Evolutionary conservation across 257 asterid genomes (phyloP), one percentile per base, ranked within the genome.

Genomic region (Striga asiatica): DNA sequence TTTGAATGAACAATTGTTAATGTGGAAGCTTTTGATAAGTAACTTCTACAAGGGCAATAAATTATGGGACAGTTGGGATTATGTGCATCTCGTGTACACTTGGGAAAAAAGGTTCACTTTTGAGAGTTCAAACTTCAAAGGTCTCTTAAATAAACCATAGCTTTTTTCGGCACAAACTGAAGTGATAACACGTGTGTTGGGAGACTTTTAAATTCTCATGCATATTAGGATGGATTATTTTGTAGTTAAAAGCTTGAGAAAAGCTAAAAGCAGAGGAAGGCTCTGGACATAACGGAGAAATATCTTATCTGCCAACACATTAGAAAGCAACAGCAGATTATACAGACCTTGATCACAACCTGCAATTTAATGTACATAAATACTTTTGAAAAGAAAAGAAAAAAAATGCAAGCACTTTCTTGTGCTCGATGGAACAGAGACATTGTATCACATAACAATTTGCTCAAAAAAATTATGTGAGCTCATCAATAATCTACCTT

Each of bases 61-160:
- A 54, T 54, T 31, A 4, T 8, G 13, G 18, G 66, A 37, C 70
- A 72, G 85, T 59, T 81, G 81, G 53, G 54, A 66, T 54, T 61
- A 71, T 72, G 79, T 76, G 72, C 28, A 51, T 78, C 94, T 79
- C 81, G 91, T 81, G 94, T 22, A 29, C 49, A 38, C 7, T 55
- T 34, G 25, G 50, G n/a, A 62, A 81, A 78, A 62, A 81, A 78
- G 72, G 72, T 58, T 48, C 35, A 24, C 68, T 53, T 57, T 58
- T 3, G n/a, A 2, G 5, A 14, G 47, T 5, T 14, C 47, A n/a
- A n/a, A n/a, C n/a, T n/a, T n/a, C n/a, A n/a, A n/a, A n/a, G n/a
- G n/a, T n/a, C n/a, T n/a, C n/a, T n/a, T n/a, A n/a, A n/a, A n/a
- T n/a, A n/a, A n/a, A n/a, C n/a, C n/a, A n/a, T n/a, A n/a, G n/a